Evolutionary conservation across 2,329 filamentous ascomycete species (phyloP).

Genomic region (Colletotrichum higginsianum): DNA sequence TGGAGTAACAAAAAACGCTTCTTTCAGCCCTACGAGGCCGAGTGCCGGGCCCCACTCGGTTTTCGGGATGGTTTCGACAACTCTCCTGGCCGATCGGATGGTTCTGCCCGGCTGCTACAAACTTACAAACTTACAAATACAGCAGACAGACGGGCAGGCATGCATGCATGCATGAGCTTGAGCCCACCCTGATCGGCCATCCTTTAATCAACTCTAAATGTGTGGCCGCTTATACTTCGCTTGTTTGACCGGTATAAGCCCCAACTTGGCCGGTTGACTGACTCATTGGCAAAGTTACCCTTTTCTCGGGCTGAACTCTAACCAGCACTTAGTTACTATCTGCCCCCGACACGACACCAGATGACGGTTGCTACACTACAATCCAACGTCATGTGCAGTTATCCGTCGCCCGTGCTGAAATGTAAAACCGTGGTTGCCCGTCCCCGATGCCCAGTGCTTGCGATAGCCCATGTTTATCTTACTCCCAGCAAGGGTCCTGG

Average conservation of each 20-base stretch:
- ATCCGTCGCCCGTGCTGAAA: neutral
- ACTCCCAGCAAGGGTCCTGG: neutral
- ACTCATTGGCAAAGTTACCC: too few relatives aligned
- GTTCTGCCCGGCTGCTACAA: neutral
- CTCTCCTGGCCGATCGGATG: neutral
- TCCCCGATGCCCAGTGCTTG: neutral
- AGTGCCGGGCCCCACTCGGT: neutral
- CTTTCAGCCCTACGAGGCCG: conserved; percentile 23
- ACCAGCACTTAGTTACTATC: too few relatives aligned
- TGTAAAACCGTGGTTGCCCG: neutral
- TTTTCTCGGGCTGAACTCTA: too few relatives aligned
- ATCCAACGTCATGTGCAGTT: neutral
- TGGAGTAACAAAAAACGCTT: conserved; percentile 1
- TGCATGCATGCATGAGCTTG: too few relatives aligned
- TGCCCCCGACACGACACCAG: too few relatives aligned
- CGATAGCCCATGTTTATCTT: neutral
- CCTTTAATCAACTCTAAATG: neutral
- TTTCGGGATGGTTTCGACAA: neutral
- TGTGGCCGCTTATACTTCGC: too few relatives aligned
- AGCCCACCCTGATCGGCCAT: too few relatives aligned
- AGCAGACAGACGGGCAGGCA: too few relatives aligned
- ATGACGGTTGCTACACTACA: too few relatives aligned
- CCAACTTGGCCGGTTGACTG: too few relatives aligned
- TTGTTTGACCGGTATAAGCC: too few relatives aligned
- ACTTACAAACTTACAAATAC: too few relatives aligned